These are phyloP conservation scores for Pseudocercospora musae DNA, from an alignment of 2,329 filamentous ascomycete genomes.

Conservation along the genomic window DNA sequence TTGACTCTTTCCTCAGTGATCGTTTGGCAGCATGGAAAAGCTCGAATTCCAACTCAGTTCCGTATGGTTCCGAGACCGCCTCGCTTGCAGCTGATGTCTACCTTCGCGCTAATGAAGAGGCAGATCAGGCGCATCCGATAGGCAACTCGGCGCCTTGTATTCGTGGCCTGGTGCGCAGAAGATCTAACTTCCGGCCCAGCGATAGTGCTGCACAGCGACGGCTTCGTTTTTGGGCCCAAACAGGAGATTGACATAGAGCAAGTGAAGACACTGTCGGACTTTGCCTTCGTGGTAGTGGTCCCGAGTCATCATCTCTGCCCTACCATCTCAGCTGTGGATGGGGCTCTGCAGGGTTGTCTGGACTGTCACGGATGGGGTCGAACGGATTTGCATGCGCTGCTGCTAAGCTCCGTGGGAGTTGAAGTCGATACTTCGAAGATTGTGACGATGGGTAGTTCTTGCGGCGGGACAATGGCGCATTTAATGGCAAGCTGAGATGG, in stretches of 20 bases:
- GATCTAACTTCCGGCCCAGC: background rate
- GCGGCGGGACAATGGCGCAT: background rate
- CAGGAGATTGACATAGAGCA: background rate
- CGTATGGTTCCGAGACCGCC: no score
- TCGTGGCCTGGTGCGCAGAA: no score
- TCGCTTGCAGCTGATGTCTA: no score
- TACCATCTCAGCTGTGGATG: background rate
- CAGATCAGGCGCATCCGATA: background rate
- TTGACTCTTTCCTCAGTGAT: no score
- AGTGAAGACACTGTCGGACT: background rate
- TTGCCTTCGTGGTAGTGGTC: background rate
- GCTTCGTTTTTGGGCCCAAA: background rate
- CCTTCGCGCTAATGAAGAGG: no score
- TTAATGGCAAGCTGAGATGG: background rate
- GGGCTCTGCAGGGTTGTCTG: background rate
- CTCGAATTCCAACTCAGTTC: no score
- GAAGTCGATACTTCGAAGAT: background rate
- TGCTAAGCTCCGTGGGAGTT: background rate
- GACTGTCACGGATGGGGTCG: background rate
- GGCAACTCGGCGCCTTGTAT: no score
- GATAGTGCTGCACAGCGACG: background rate
- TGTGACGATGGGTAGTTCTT: background rate
- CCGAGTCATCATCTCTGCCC: background rate
- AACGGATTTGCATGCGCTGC: background rate
- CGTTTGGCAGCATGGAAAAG: no score